phyloP scores from a whole-genome alignment of 2,329 filamentous ascomycete species.

The Penicillium sp. region DNA sequence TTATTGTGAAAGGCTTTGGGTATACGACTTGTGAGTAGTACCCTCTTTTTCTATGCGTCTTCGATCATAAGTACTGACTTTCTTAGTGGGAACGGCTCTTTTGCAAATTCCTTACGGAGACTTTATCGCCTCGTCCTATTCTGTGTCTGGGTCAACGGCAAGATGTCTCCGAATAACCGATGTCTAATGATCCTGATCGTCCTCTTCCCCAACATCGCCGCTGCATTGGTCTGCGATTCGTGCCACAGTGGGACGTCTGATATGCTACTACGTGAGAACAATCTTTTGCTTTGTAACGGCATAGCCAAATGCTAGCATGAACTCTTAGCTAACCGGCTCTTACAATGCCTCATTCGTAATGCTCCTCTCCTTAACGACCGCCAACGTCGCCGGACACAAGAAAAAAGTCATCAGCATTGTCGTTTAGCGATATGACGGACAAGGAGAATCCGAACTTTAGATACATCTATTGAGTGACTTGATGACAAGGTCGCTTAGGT shows the following conservation, averaged over 20 bases:
- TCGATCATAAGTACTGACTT: conserved; percentile 19
- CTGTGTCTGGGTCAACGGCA: conserved; percentile 23
- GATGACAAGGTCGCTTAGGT: too few relatives aligned
- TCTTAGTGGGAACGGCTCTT: conserved; percentile 33
- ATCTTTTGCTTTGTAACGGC: too few relatives aligned
- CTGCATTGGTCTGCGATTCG: too few relatives aligned
- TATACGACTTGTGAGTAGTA: conserved; percentile 42
- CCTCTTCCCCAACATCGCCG: conserved; percentile 25
- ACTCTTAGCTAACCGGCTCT: too few relatives aligned
- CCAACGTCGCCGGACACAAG: too few relatives aligned
- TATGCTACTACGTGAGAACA: too few relatives aligned
- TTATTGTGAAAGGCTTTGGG: conserved; percentile 44
- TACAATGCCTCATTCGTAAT: too few relatives aligned
- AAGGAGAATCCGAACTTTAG: neutral
- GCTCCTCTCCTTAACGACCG: too few relatives aligned
- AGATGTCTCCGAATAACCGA: conserved; percentile 25
- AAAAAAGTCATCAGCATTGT: neutral
- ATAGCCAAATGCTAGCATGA: too few relatives aligned
- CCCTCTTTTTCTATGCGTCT: conserved; percentile 17
- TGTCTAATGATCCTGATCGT: conserved; percentile 24
- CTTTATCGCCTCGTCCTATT: conserved; percentile 32
- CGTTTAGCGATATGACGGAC: neutral
- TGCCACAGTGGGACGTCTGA: too few relatives aligned
- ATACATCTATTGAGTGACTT: neutral
- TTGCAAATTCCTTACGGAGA: conserved; percentile 43